Conservation (phyloP, 495 filamentous ascomycete genomes). For the Aspergillus indologenus region DNA sequence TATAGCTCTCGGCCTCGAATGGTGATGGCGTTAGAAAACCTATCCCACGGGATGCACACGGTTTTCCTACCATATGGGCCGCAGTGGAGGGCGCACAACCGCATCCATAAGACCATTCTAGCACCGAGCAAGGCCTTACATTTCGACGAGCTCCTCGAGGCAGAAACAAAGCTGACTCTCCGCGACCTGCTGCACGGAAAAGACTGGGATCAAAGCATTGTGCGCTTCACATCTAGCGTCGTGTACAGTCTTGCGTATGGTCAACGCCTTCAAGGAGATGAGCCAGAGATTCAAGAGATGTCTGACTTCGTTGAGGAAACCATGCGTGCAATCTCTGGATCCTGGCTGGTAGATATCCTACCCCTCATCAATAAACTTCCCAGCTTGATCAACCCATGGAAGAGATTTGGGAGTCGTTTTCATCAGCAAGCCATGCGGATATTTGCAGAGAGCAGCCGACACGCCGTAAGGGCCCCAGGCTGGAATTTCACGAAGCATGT, state of each 20-base stretch:
- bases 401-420: background rate
- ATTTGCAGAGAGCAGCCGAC: background rate
- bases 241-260: constrained; percentile 59
- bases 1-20: constrained; percentile 24
- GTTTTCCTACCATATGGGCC: constrained; percentile 19
- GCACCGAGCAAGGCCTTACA: background rate
- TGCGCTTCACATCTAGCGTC: constrained; percentile 57
- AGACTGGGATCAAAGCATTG: constrained; percentile 52
- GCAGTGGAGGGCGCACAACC: constrained; percentile 12
- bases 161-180: constrained; percentile 19
- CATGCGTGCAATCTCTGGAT: background rate
- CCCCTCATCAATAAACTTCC: constrained; percentile 8
- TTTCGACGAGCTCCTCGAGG: constrained; percentile 11
- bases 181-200: constrained; percentile 12
- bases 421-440: background rate
- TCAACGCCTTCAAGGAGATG: constrained; percentile 27
- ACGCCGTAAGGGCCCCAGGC: background rate
- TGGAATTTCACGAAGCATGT: background rate
- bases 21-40: constrained; percentile 19
- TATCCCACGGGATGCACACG: constrained; percentile 21
- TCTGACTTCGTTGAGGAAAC: background rate
- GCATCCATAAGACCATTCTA: constrained; percentile 8
- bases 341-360: constrained; percentile 32
- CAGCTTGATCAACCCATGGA: background rate
- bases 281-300: constrained; percentile 18